Conservation (phyloP, 2,329 filamentous ascomycete genomes). For the Huntiella savannae region DNA sequence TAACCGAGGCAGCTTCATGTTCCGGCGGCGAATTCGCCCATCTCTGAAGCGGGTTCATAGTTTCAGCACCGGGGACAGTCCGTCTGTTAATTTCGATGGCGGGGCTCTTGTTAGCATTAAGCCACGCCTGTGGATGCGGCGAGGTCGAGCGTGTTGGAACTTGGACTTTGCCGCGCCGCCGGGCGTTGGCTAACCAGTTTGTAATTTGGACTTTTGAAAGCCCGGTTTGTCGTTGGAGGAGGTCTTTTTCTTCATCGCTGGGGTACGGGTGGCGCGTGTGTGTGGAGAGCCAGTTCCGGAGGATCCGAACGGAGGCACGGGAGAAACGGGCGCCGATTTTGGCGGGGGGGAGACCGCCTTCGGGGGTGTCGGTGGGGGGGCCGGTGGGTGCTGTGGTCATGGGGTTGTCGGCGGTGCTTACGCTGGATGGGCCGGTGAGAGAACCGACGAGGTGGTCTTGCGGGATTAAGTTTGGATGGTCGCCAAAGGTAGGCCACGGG, state of each 20-base stretch:
- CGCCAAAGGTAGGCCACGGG: slow-evolving; percentile 26
- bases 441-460: not conserved
- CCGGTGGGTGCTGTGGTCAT: not conserved
- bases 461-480: slow-evolving; percentile 21
- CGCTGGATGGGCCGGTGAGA: not conserved
- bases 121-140: slow-evolving; percentile 33
- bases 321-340: slow-evolving; percentile 64
- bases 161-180: slow-evolving; percentile 61
- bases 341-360: not conserved
- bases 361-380: not conserved
- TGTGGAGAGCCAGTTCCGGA: slow-evolving; percentile 69
- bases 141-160: slow-evolving; percentile 44
- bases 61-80: slow-evolving; percentile 33
- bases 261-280: slow-evolving; percentile 76
- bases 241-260: slow-evolving; percentile 69
- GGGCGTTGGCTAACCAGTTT: slow-evolving; percentile 84
- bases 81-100: slow-evolving; percentile 56
- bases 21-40: slow-evolving; percentile 41
- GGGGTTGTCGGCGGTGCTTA: slow-evolving; percentile 12
- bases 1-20: slow-evolving; percentile 40
- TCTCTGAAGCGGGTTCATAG: slow-evolving; percentile 38
- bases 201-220: slow-evolving; percentile 69
- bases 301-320: slow-evolving; percentile 54
- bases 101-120: slow-evolving; percentile 33
- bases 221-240: slow-evolving; percentile 58